These are phyloP conservation scores for Elsinoe arachidis DNA, from an alignment of 2,329 filamentous ascomycete genomes.

Conservation along the genomic window DNA sequence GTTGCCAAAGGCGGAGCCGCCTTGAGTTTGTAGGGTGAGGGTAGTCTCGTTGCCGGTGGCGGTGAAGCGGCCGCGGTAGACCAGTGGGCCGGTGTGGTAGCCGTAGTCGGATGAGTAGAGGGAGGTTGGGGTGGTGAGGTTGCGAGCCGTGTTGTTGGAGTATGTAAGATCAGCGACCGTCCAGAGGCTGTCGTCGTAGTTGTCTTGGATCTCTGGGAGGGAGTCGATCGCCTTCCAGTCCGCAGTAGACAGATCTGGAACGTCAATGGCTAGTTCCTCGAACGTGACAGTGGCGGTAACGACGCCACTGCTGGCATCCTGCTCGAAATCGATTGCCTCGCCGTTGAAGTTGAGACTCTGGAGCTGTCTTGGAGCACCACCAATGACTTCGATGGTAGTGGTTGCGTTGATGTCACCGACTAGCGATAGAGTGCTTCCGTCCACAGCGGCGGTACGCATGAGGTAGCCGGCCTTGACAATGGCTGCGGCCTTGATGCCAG, in stretches of 20 bases:
- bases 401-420: conserved; percentile 66
- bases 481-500: conserved; percentile 31
- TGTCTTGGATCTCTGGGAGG: conserved; percentile 56
- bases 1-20: conserved; percentile 59
- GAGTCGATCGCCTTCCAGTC: conserved; percentile 63
- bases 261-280: conserved; percentile 38
- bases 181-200: conserved; percentile 65
- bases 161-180: conserved; percentile 47
- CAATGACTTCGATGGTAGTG: conserved; percentile 58
- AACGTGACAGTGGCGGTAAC: conserved; percentile 48
- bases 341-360: conserved; percentile 57
- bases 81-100: conserved; percentile 58
- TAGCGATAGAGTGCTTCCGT: conserved; percentile 50
- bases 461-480: conserved; percentile 60
- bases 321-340: conserved; percentile 30
- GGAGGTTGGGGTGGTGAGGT: conserved; percentile 51
- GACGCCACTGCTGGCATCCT: conserved; percentile 29
- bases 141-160: conserved; percentile 51
- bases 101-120: conserved; percentile 67
- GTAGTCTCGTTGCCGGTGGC: conserved; percentile 52
- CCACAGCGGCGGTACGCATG: conserved; percentile 50
- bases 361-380: conserved; percentile 45
- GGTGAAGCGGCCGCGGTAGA: conserved; percentile 63
- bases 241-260: conserved; percentile 48
- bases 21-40: conserved; percentile 51